These are phyloP conservation scores for Sporothrix protearum DNA, from an alignment of 2,329 filamentous ascomycete genomes.

Conservation along the genomic window DNA sequence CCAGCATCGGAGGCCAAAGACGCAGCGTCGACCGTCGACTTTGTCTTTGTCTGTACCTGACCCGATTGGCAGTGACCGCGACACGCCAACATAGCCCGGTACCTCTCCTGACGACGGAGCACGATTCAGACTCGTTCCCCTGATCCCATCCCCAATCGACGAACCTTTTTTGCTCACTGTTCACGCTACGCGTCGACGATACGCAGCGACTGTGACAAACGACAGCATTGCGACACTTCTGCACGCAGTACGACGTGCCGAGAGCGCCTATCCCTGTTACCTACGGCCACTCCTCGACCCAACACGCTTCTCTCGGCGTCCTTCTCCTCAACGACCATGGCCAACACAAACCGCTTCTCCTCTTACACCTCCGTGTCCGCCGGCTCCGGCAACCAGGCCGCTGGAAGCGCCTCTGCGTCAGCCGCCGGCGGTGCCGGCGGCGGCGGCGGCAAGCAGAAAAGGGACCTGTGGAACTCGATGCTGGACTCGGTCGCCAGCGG, in stretches of 20 bases:
- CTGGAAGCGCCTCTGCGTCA: slow-evolving; percentile 11
- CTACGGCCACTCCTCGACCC: no score
- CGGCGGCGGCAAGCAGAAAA: slow-evolving; percentile 59
- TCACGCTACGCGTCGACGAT: slow-evolving; percentile 6
- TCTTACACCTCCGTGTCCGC: slow-evolving; percentile 55
- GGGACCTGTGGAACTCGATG: slow-evolving; percentile 93
- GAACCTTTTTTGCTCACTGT: background rate
- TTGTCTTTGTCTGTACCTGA: background rate
- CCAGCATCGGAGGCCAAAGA: background rate
- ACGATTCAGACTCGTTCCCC: background rate
- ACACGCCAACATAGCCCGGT: slow-evolving; percentile 7
- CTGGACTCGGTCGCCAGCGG: slow-evolving; percentile 85
- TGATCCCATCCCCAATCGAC: background rate
- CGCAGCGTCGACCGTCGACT: background rate
- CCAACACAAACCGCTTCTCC: slow-evolving; percentile 54
- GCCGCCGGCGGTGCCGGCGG: slow-evolving; percentile 29
- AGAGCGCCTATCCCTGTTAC: no score
- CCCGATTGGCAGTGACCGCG: background rate
- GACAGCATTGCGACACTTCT: background rate
- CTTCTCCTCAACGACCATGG: slow-evolving; percentile 43
- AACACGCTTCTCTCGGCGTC: background rate
- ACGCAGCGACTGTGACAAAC: no score
- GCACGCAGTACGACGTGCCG: background rate
- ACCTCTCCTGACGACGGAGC: slow-evolving; percentile 11
- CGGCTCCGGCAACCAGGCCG: slow-evolving; percentile 54